Evolutionary conservation across 2,329 filamentous ascomycete genomes (phyloP).

Genomic region (Plenodomus tracheiphilus): DNA sequence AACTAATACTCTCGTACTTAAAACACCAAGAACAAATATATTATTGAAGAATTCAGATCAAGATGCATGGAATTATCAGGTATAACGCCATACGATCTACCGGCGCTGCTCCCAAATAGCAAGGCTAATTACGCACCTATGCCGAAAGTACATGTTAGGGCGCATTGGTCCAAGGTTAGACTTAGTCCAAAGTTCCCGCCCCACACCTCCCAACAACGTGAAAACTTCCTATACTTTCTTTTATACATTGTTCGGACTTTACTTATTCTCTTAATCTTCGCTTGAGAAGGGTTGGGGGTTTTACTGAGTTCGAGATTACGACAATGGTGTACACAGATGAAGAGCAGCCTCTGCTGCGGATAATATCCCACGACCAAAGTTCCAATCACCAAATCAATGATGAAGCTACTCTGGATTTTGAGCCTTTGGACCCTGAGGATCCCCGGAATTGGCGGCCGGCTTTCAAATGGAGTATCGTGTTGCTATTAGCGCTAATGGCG

Average conservation of each 20-base stretch:
- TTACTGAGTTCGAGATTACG: background rate
- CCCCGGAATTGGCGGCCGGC: conserved; percentile 35
- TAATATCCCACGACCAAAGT: conserved; percentile 21
- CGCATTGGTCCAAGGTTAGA: background rate
- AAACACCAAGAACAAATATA: no score
- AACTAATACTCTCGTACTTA: no score
- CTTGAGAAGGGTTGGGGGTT: background rate
- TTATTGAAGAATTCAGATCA: no score
- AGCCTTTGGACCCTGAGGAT: conserved; percentile 33
- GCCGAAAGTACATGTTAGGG: background rate
- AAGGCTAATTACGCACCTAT: background rate
- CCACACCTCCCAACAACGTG: background rate
- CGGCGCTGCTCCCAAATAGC: background rate
- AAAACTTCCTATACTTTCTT: background rate
- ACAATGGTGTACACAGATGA: conserved; percentile 28
- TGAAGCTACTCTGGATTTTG: conserved; percentile 33
- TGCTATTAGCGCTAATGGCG: conserved; percentile 38
- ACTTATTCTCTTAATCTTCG: background rate
- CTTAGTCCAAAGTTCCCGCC: background rate
- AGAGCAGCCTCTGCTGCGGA: conserved; percentile 35
- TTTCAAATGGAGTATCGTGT: conserved; percentile 40
- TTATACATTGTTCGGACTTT: background rate
- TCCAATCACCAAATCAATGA: conserved; percentile 20
- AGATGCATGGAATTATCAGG: no score
- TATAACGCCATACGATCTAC: background rate